Conservation (phyloP, 2,329 filamentous ascomycete species). For the Penicillium hordei region DNA sequence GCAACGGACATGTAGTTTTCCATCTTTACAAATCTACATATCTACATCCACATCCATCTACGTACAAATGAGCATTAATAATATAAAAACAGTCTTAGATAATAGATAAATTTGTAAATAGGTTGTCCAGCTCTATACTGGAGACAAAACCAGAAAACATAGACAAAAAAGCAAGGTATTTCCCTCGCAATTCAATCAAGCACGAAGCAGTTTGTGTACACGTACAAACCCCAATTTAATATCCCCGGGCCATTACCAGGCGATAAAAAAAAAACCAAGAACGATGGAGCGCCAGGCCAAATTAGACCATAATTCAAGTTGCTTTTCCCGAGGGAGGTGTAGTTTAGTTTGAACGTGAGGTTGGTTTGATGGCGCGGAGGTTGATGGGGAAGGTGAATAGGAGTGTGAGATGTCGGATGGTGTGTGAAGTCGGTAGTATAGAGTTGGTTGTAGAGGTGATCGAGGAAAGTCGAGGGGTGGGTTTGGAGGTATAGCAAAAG, state of each 20-base stretch:
- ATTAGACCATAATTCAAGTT: constrained; percentile 3
- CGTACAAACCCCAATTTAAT: background rate
- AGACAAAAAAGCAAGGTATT: background rate
- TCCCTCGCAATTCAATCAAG: background rate
- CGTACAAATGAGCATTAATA: background rate
- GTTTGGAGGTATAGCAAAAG: constrained; percentile 19
- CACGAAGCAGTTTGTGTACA: constrained; percentile 5
- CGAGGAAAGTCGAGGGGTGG: background rate
- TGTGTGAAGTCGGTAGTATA: constrained; percentile 1
- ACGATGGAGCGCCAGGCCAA: constrained; percentile 3
- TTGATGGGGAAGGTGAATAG: background rate
- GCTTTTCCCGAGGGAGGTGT: constrained; percentile 1
- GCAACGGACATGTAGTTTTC: background rate
- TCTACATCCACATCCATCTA: background rate
- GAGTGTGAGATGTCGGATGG: background rate
- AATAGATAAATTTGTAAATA: constrained; percentile 1
- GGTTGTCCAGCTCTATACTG: constrained; percentile 4
- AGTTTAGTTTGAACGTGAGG: background rate
- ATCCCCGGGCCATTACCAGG: background rate
- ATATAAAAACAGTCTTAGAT: background rate
- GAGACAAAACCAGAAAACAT: background rate
- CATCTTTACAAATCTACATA: background rate
- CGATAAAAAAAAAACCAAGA: background rate
- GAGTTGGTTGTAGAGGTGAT: background rate
- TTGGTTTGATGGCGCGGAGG: background rate